Percentiles rank a stretch among this genome's conserved stretches.
Evolutionary conservation across 306 rosid species (phyloP).

Genomic region (Trifolium dubium): DNA sequence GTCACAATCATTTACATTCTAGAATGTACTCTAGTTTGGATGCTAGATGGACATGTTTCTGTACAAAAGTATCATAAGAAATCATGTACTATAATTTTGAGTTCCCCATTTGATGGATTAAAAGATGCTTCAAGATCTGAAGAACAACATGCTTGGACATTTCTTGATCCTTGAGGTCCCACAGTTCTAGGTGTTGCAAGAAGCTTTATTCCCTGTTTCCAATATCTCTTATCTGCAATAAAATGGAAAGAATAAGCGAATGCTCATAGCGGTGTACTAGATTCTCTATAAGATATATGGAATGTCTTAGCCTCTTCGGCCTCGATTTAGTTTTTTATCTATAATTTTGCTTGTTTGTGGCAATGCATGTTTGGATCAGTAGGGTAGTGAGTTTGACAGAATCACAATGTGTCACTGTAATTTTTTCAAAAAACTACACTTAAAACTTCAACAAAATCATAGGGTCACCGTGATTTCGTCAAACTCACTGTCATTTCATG

Average conservation of each 20-base stretch:
- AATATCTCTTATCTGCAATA: constrained; percentile 74
- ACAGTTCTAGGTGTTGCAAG: constrained; percentile 67
- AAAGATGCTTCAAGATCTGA: constrained; percentile 68
- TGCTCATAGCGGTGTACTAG: background rate
- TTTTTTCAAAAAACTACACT: background rate
- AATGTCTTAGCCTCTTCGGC: background rate
- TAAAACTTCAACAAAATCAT: background rate
- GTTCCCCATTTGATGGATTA: constrained; percentile 68
- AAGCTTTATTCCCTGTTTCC: constrained; percentile 98
- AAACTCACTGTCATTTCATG: background rate
- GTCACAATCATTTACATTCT: background rate
- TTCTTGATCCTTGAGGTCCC: constrained; percentile 40
- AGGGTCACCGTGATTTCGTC: background rate
- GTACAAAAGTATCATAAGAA: constrained; percentile 46
- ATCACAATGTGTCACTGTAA: background rate
- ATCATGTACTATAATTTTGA: constrained; percentile 45
- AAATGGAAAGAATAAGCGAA: constrained; percentile 35
- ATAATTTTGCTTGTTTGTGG: background rate
- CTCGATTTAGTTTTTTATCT: background rate
- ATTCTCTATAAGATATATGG: background rate
- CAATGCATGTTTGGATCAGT: background rate
- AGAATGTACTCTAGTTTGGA: background rate
- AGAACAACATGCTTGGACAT: constrained; percentile 43
- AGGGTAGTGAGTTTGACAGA: background rate
- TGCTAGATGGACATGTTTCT: background rate